Evolutionary conservation across 306 rosid genomes (phyloP), one percentile per base, ranked within the genome.

Genomic region (Corylus avellana): DNA sequence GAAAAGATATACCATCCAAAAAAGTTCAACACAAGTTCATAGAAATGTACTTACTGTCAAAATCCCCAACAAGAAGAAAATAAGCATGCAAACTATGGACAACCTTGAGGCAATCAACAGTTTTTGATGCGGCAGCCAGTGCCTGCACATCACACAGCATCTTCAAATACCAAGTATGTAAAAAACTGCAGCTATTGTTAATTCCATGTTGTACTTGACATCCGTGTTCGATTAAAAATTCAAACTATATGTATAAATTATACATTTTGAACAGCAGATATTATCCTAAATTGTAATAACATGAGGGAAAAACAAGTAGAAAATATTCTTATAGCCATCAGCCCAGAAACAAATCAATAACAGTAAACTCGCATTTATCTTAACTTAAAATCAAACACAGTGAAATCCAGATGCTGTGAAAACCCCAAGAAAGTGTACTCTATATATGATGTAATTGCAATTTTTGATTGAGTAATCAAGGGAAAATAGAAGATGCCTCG

Each of bases 121-220:
- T 91, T 85, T 93, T 95, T 67, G 99, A 90, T 81, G 97, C 99
- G 35, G 99, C 99, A 70, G 99, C 98, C 86, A 95, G 74, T 75
- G 98, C 99, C 99, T 95, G 92, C 75, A 82, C 62, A 73, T 77
- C 49, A 81, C 66, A 61, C 27, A 77, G 68, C 51, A 51, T 77
- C 47, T 53, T 88, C 42, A 85, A 66, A 57, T 27, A 49, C 53
- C 53, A 47, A 46, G 58, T 56, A n/a, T 61, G 50, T 42, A 9
- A 77, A 61, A 81, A 71, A 58, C 50, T 78, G 59, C 49, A 25
- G 77, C 79, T 73, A 80, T 73, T 63, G 73, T 78, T 77, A 75
- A 54, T 67, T 75, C 72, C 70, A 73, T 62, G 47, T 13, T 32
- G 25, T 49, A 74, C 14, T 39, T 20, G 42, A 61, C 8, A 14